Evolutionary conservation across 306 rosid species (phyloP).

Genomic region (Vigna radiata): DNA sequence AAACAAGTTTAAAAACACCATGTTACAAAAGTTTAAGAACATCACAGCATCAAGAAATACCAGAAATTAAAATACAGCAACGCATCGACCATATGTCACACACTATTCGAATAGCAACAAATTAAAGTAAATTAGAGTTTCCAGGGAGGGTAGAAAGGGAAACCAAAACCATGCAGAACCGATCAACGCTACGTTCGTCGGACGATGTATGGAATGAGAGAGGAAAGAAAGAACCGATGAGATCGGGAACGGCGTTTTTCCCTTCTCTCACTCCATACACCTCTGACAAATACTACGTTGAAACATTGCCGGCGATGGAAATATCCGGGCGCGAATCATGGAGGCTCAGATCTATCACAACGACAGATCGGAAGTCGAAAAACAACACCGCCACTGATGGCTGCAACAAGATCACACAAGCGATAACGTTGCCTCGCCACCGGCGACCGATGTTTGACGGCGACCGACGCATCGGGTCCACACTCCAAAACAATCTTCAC

Average conservation of each 20-base stretch:
- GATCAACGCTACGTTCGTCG: slow-evolving; percentile 34
- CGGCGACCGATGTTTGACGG: slow-evolving; percentile 9
- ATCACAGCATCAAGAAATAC: too few species aligned
- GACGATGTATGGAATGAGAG: slow-evolving; percentile 48
- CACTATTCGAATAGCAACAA: too few species aligned
- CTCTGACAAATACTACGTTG: slow-evolving; percentile 38
- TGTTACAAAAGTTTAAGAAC: too few species aligned
- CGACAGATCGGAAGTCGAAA: not conserved
- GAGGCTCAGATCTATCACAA: slow-evolving; percentile 53
- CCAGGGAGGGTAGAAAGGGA: too few species aligned
- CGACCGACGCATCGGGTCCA: slow-evolving; percentile 38
- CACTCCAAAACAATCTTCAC: slow-evolving; percentile 61
- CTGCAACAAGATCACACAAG: slow-evolving; percentile 46
- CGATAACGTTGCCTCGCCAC: slow-evolving; percentile 52
- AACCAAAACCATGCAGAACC: not conserved
- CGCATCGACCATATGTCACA: too few species aligned
- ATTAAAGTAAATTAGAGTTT: too few species aligned
- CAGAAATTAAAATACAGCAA: too few species aligned
- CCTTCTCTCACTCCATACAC: slow-evolving; percentile 45
- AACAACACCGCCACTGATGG: slow-evolving; percentile 46
- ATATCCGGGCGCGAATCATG: too few species aligned
- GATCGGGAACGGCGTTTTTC: not conserved
- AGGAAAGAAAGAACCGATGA: not conserved
- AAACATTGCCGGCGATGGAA: not conserved
- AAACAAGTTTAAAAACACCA: too few species aligned